phyloP scores from a whole-genome alignment of 2,329 filamentous ascomycete species.

The Pseudogymnoascus sp. region DNA sequence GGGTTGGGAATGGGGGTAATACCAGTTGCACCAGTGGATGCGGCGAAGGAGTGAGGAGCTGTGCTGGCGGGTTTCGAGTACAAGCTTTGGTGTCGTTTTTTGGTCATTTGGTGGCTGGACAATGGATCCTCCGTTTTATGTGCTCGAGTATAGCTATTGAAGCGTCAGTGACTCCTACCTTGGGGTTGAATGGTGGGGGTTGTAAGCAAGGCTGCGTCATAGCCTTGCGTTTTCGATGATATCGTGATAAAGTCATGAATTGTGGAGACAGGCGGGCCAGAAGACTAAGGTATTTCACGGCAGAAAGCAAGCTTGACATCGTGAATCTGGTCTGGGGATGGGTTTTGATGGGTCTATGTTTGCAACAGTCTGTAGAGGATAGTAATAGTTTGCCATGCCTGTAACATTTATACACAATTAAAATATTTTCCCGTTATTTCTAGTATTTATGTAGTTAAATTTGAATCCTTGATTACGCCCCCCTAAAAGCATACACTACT shows the following conservation, averaged over 20 bases:
- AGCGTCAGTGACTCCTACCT: neutral
- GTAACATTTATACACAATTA: neutral
- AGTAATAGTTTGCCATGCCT: neutral
- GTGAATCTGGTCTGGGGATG: neutral
- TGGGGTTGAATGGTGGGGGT: neutral
- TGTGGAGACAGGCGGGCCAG: neutral
- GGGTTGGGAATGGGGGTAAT: constrained; percentile 13
- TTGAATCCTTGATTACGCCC: neutral
- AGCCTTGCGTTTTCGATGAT: constrained; percentile 2
- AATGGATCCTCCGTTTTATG: neutral
- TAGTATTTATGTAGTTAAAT: neutral
- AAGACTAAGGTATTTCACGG: neutral
- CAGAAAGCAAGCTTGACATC: neutral
- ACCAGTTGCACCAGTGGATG: constrained; percentile 30
- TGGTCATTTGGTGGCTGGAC: constrained; percentile 44
- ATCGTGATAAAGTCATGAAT: constrained; percentile 3
- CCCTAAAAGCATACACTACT: neutral
- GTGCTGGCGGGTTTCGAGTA: constrained; percentile 54
- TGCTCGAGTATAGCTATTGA: neutral
- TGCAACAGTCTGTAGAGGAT: neutral
- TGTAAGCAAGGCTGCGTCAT: constrained; percentile 9
- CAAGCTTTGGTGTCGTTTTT: constrained; percentile 50
- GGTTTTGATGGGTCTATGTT: neutral
- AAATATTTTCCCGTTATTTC: neutral
- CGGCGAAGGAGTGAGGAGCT: constrained; percentile 42